These are phyloP conservation scores for Phaeosphaeriaceae sp. DNA, from an alignment of 2,329 filamentous ascomycete species.

Conservation along the genomic window DNA sequence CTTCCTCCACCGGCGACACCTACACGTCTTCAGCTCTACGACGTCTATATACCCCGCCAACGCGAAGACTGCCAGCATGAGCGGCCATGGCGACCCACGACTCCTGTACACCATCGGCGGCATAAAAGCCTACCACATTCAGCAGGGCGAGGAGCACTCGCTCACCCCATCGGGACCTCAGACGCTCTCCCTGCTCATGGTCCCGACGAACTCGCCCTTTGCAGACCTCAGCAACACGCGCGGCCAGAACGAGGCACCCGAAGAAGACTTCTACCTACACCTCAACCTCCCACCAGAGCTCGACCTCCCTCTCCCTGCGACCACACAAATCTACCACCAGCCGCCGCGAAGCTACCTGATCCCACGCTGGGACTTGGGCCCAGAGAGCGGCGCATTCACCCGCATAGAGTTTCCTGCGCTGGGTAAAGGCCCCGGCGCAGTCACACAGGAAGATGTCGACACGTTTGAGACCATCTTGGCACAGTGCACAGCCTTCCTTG, in stretches of 20 bases:
- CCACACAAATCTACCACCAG: conserved; percentile 96
- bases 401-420: conserved; percentile 86
- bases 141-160: conserved; percentile 82
- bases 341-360: conserved; percentile 92
- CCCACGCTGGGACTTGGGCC: conserved; percentile 91
- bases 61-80: conserved; percentile 45
- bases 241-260: conserved; percentile 59
- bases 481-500: conserved; percentile 96
- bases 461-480: conserved; percentile 97
- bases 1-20: not conserved
- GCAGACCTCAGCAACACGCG: conserved; percentile 64
- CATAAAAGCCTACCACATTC: conserved; percentile 89
- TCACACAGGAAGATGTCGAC: conserved; percentile 89
- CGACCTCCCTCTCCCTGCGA: conserved; percentile 90
- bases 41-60: conserved; percentile 15
- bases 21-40: not conserved
- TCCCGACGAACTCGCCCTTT: conserved; percentile 82
- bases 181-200: conserved; percentile 93
- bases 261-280: conserved; percentile 95
- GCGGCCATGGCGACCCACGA: conserved; percentile 63
- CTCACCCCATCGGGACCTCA: conserved; percentile 88
- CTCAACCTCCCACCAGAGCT: conserved; percentile 93
- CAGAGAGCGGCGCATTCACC: conserved; percentile 88
- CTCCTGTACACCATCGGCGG: conserved; percentile 72
- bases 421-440: conserved; percentile 68